Percentiles rank a stretch among this genome's conserved stretches.
These are phyloP conservation scores for Bauhinia variegata DNA, from an alignment of 306 rosid species.

Conservation along the genomic window DNA sequence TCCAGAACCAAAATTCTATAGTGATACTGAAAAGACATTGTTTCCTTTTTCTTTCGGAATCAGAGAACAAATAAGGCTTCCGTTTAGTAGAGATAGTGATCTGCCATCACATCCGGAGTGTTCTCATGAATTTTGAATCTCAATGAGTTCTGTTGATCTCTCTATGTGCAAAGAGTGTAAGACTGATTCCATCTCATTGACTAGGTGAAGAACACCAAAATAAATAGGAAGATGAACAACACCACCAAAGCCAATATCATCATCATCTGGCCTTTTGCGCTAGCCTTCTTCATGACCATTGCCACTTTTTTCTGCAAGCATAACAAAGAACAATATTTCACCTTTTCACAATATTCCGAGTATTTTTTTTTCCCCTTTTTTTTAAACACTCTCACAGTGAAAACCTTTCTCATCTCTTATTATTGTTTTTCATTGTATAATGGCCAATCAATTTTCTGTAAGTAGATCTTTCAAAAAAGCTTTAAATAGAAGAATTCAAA, in stretches of 20 bases:
- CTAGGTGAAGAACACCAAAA: conserved; percentile 87
- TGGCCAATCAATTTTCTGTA: neutral
- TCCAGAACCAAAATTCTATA: conserved; percentile 34
- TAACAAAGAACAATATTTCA: conserved; percentile 30
- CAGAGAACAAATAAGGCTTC: conserved; percentile 33
- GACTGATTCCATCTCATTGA: conserved; percentile 27
- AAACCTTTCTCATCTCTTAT: neutral
- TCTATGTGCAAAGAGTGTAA: conserved; percentile 38
- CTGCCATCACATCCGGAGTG: neutral
- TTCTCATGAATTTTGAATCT: conserved; percentile 36
- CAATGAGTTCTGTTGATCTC: conserved; percentile 26
- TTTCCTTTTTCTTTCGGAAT: conserved; percentile 32
- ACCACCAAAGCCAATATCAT: conserved; percentile 83
- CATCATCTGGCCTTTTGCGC: conserved; percentile 87
- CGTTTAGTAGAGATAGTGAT: conserved; percentile 12
- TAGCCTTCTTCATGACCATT: conserved; percentile 93
- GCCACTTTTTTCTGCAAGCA: conserved; percentile 88
- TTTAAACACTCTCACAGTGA: conserved; percentile 5
- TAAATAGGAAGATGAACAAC: conserved; percentile 83
- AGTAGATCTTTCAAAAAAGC: conserved; percentile 24
- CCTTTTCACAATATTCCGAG: conserved; percentile 24
- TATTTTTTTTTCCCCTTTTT: neutral
- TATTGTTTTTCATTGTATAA: neutral
- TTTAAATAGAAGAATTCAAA: conserved; percentile 19
- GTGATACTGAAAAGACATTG: conserved; percentile 22